phyloP scores from a whole-genome alignment of 2,329 filamentous ascomycete genomes.

The Diaporthe sp. region DNA sequence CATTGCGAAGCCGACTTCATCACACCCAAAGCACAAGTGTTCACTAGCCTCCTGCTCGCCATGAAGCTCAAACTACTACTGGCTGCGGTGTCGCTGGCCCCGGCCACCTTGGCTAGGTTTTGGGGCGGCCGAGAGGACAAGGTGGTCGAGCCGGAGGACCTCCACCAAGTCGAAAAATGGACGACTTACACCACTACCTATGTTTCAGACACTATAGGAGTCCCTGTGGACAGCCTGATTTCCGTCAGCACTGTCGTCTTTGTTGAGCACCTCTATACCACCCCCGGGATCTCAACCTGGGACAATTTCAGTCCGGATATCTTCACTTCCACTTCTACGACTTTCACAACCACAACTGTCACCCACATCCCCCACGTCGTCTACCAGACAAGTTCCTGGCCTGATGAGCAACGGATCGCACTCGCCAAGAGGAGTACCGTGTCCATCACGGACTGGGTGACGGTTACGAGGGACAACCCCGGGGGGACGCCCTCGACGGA shows the following conservation, averaged over 20 bases:
- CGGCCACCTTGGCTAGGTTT: neutral
- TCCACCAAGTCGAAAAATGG: neutral
- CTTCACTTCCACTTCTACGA: neutral
- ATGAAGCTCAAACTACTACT: neutral
- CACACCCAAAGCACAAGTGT: neutral
- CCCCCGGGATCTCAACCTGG: slow-evolving; percentile 9
- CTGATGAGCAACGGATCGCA: neutral
- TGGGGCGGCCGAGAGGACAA: neutral
- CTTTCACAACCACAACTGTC: slow-evolving; percentile 6
- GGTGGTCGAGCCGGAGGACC: neutral
- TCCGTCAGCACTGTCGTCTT: slow-evolving; percentile 6
- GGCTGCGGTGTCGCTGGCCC: neutral
- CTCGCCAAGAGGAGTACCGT: slow-evolving; percentile 7
- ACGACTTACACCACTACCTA: neutral
- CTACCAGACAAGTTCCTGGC: neutral
- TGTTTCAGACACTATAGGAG: neutral
- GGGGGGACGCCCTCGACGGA: neutral
- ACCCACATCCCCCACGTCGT: neutral
- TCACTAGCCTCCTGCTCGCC: neutral
- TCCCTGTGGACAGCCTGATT: too few species aligned
- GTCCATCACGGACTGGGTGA: slow-evolving; percentile 14
- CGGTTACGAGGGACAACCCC: neutral
- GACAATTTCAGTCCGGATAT: neutral
- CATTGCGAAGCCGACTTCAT: neutral
- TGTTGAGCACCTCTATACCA: neutral